These are phyloP conservation scores for Pseudozyma thailandica DNA, from an alignment of 1,284 basidiomycete species.

Conservation along the genomic window DNA sequence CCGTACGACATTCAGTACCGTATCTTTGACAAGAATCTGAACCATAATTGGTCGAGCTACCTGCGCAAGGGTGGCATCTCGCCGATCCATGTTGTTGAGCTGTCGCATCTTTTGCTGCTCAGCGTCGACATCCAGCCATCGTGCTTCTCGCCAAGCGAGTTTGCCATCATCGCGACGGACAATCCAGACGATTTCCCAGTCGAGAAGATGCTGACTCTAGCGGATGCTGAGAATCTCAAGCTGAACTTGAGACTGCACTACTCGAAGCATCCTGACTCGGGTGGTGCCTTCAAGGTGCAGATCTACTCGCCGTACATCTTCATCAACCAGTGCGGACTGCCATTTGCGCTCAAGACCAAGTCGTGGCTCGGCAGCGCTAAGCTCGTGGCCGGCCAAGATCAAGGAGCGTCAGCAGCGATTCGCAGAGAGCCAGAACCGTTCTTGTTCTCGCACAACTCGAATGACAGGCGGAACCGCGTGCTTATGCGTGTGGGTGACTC, in stretches of 20 bases:
- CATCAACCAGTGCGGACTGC: conserved; percentile 90
- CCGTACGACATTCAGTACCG: conserved; percentile 96
- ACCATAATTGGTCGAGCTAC: conserved; percentile 85
- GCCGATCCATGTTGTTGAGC: conserved; percentile 95
- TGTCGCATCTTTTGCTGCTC: conserved; percentile 91
- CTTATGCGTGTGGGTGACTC: conserved; percentile 87
- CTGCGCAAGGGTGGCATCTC: conserved; percentile 92
- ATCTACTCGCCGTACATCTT: conserved; percentile 93
- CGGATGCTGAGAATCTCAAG: conserved; percentile 81
- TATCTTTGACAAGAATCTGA: conserved; percentile 92
- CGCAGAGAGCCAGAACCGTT: conserved; percentile 70
- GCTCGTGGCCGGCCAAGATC: conserved; percentile 83
- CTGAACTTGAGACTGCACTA: conserved; percentile 88
- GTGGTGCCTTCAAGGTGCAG: conserved; percentile 98
- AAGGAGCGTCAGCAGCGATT: conserved; percentile 37
- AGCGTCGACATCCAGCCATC: conserved; percentile 82
- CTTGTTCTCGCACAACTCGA: conserved; percentile 83
- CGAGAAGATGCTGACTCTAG: conserved; percentile 78
- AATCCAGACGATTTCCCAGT: conserved; percentile 88
- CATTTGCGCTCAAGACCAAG: conserved; percentile 82
- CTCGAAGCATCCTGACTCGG: conserved; percentile 80
- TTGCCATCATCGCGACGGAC: conserved; percentile 96
- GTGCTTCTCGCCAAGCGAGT: conserved; percentile 97
- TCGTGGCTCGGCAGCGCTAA: conserved; percentile 78
- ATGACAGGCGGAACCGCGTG: conserved; percentile 84